Conservation (phyloP, 2,329 filamentous ascomycete genomes). For the Chalaropsis thielavioides region DNA sequence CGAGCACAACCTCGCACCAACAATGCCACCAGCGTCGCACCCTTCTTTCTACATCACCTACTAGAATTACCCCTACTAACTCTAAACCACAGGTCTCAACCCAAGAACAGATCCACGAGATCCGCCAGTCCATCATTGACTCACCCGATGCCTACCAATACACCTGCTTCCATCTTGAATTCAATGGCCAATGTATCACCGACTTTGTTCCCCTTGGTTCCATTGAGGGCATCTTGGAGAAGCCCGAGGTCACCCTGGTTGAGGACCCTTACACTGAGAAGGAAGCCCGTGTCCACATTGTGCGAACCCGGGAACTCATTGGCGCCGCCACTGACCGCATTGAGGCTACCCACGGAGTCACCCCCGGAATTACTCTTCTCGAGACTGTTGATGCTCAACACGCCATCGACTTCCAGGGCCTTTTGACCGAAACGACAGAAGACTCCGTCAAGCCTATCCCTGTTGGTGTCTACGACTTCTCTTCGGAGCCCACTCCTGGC, state of each 20-base stretch:
- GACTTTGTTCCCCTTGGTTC: conserved; percentile 89
- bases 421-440: conserved; percentile 7
- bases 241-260: conserved; percentile 67
- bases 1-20: too few relatives aligned
- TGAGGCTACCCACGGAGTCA: conserved; percentile 72
- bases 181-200: conserved; percentile 78
- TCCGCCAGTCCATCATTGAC: conserved; percentile 92
- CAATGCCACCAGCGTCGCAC: background rate
- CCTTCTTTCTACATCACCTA: background rate
- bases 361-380: conserved; percentile 73
- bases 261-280: conserved; percentile 98
- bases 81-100: conserved; percentile 52
- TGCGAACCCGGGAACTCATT: conserved; percentile 82
- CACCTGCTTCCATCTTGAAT: conserved; percentile 96
- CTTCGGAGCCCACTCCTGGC: conserved; percentile 50
- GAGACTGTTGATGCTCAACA: conserved; percentile 49
- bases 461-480: conserved; percentile 64
- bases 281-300: conserved; percentile 86
- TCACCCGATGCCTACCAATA: conserved; percentile 87
- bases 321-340: conserved; percentile 80
- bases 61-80: background rate
- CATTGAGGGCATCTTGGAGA: conserved; percentile 60
- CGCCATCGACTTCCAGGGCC: conserved; percentile 24
- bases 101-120: conserved; percentile 93
- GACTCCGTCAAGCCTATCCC: conserved; percentile 5